Evolutionary conservation across 2,329 filamentous ascomycete species (phyloP).

Genomic region (Epichloe glyceriae): DNA sequence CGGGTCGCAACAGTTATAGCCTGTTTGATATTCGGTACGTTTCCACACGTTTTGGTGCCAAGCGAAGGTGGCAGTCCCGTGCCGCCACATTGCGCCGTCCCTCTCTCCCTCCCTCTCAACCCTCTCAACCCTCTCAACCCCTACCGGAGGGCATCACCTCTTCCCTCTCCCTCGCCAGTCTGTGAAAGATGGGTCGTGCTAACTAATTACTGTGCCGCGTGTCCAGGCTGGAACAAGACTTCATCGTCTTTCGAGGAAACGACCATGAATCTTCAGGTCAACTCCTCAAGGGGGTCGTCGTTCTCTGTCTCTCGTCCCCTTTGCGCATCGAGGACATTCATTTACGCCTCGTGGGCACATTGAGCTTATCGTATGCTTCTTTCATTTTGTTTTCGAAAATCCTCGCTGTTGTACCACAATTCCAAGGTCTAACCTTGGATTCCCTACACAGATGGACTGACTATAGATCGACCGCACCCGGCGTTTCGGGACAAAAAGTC

Average conservation of each 20-base stretch:
- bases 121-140: neutral
- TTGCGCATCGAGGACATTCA: conserved; percentile 62
- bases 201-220: neutral
- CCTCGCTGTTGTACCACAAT: neutral
- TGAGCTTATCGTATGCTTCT: conserved; percentile 46
- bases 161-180: neutral
- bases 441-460: conserved; percentile 34
- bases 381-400: neutral
- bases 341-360: conserved; percentile 56
- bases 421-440: conserved; percentile 6
- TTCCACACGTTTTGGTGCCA: neutral
- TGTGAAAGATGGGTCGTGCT: neutral
- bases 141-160: neutral
- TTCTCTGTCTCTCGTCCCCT: conserved; percentile 57
- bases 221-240: conserved; percentile 59
- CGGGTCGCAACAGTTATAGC: conserved; percentile 36
- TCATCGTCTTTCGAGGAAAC: conserved; percentile 64
- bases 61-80: neutral
- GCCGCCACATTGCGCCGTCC: neutral
- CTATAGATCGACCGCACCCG: conserved; percentile 39
- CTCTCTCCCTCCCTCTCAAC: neutral
- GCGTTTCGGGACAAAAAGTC: conserved; percentile 44
- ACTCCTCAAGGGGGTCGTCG: conserved; percentile 58
- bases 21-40: conserved; percentile 47
- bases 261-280: conserved; percentile 67